Conservation (phyloP, 1,284 basidiomycete species). For the Cystobasidium sp. region DNA sequence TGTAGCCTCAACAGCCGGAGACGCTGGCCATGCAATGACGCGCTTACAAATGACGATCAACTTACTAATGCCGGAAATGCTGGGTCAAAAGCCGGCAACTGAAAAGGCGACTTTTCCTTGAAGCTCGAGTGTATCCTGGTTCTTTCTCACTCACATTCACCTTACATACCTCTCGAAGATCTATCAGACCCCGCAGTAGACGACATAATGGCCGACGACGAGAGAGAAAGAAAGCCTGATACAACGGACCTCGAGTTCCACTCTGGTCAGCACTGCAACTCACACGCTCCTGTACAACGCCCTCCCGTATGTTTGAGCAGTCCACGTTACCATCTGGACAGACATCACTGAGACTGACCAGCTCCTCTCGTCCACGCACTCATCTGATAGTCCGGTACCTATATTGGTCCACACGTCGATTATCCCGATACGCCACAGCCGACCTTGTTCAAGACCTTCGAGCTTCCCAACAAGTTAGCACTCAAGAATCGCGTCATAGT, state of each 20-base stretch:
- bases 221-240: conserved; percentile 39
- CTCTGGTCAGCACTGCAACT: conserved; percentile 1
- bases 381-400: conserved; percentile 19
- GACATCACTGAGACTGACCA: neutral
- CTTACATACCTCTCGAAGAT: too few relatives aligned
- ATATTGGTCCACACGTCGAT: conserved; percentile 23
- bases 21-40: too few relatives aligned
- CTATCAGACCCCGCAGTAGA: too few relatives aligned
- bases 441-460: conserved; percentile 69
- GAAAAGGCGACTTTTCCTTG: too few relatives aligned
- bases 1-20: too few relatives aligned
- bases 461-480: conserved; percentile 63
- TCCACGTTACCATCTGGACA: neutral
- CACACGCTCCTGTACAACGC: neutral
- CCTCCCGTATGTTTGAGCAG: conserved; percentile 11
- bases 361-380: neutral
- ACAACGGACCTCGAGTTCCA: conserved; percentile 21
- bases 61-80: too few relatives aligned
- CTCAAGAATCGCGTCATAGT: conserved; percentile 75
- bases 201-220: conserved; percentile 34
- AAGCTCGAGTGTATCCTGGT: neutral
- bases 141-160: too few relatives aligned
- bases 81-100: too few relatives aligned
- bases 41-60: too few relatives aligned
- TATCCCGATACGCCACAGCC: conserved; percentile 39